Conservation (phyloP, 2,329 filamentous ascomycete species). For the Alternaria hordeiaustralica region DNA sequence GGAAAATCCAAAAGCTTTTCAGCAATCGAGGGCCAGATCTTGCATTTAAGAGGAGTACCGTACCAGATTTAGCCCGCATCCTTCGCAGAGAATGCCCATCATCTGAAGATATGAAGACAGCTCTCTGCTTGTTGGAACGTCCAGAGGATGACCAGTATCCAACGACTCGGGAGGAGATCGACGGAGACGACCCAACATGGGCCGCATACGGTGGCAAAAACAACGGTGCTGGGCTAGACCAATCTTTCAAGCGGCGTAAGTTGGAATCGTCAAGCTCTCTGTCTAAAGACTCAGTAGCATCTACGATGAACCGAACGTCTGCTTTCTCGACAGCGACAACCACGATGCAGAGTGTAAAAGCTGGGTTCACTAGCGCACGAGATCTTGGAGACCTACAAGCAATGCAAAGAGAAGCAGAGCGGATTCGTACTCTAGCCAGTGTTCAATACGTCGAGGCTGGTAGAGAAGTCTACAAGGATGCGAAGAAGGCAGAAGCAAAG, state of each 20-base stretch:
- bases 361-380: slow-evolving; percentile 50
- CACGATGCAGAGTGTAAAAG: slow-evolving; percentile 24
- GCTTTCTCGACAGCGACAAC: slow-evolving; percentile 37
- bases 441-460: slow-evolving; percentile 29
- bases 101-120: slow-evolving; percentile 42
- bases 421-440: slow-evolving; percentile 30
- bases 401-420: slow-evolving; percentile 49
- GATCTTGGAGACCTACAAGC: slow-evolving; percentile 42
- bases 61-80: slow-evolving; percentile 74
- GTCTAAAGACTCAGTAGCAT: slow-evolving; percentile 16
- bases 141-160: slow-evolving; percentile 47
- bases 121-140: slow-evolving; percentile 32
- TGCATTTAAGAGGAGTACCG: slow-evolving; percentile 66
- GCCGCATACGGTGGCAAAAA: slow-evolving; percentile 17
- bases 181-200: slow-evolving; percentile 35
- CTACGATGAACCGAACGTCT: slow-evolving; percentile 41
- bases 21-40: slow-evolving; percentile 67
- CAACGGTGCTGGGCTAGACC: slow-evolving; percentile 9
- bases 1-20: slow-evolving; percentile 60
- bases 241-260: slow-evolving; percentile 35
- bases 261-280: slow-evolving; percentile 23
- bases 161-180: slow-evolving; percentile 43
- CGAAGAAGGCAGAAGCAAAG: slow-evolving; percentile 31
- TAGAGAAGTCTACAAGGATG: slow-evolving; percentile 31
- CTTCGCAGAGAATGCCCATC: slow-evolving; percentile 68